A percentile compares a stretch with the other conserved stretches of the same genome.
phyloP scores from a whole-genome alignment of 148 eudicot genomes.

The Pouteria glomerata region DNA sequence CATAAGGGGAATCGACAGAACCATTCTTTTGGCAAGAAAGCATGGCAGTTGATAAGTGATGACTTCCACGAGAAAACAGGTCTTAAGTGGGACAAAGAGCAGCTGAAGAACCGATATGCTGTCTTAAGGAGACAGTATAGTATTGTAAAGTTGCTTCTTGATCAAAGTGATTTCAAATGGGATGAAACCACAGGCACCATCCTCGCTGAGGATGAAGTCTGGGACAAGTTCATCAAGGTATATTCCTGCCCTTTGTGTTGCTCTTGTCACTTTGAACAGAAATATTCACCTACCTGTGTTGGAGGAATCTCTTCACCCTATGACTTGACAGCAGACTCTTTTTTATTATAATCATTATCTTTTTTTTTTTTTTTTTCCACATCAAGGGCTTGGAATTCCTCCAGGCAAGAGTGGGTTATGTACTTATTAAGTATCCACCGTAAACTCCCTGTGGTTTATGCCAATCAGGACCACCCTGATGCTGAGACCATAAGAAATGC shows the following conservation, averaged over 20 bases:
- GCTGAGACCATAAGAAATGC: conserved; percentile 48
- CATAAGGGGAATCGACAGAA: conserved; percentile 41
- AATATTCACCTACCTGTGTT: neutral
- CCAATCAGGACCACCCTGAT: conserved; percentile 71
- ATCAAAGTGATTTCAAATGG: conserved; percentile 45
- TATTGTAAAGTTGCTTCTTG: conserved; percentile 43
- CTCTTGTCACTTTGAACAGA: neutral
- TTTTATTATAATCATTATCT: neutral
- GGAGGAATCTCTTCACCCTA: neutral
- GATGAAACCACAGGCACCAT: conserved; percentile 56
- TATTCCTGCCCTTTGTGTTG: neutral
- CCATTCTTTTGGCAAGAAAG: conserved; percentile 38
- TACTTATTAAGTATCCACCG: neutral
- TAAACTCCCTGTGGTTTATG: neutral
- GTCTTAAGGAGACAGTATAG: conserved; percentile 53
- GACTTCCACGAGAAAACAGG: conserved; percentile 53
- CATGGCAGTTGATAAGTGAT: conserved; percentile 54
- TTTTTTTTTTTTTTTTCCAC: neutral
- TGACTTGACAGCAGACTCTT: neutral
- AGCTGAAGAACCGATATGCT: conserved; percentile 47
- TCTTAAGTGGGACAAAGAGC: conserved; percentile 64
- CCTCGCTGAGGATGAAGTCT: conserved; percentile 41
- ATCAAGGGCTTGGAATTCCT: neutral
- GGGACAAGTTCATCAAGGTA: conserved; percentile 60
- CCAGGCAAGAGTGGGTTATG: neutral